Conservation (phyloP, 169 alveolate species). For the Babesia bovis region DNA sequence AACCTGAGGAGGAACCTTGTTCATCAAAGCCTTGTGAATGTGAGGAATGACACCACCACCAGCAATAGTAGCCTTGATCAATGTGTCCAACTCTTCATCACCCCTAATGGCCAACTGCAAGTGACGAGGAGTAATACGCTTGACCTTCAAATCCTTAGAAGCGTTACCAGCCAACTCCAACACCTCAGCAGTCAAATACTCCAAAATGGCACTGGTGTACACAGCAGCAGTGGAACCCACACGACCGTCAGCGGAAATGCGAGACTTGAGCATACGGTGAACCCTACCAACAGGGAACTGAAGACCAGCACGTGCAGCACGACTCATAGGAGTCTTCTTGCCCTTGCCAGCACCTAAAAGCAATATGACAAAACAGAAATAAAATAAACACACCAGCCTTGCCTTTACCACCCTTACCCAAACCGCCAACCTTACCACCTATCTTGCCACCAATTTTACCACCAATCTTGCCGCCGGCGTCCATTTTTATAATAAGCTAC, state of each 20-base stretch:
- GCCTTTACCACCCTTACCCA: constrained; percentile 84
- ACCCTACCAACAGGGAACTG: constrained; percentile 99
- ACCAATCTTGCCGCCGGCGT: constrained; percentile 86
- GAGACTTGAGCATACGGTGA: constrained; percentile 95
- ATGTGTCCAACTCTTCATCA: constrained; percentile 97
- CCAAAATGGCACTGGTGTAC: constrained; percentile 98
- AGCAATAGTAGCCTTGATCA: constrained; percentile 98
- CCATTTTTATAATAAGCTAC: constrained; percentile 33
- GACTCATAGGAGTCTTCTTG: constrained; percentile 96
- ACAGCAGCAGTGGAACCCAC: constrained; percentile 99
- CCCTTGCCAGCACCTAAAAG: constrained; percentile 91
- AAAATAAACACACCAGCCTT: constrained; percentile 69
- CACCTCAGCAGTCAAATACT: constrained; percentile 99
- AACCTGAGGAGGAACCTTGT: constrained; percentile 80
- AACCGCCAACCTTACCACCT: constrained; percentile 73
- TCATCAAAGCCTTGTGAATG: constrained; percentile 92
- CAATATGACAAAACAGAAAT: neutral
- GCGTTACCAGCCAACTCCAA: constrained; percentile 99
- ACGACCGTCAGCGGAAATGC: constrained; percentile 96
- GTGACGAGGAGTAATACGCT: constrained; percentile 96
- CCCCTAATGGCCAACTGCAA: constrained; percentile 96
- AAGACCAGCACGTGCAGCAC: constrained; percentile 99
- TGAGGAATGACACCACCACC: constrained; percentile 99
- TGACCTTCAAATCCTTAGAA: constrained; percentile 95
- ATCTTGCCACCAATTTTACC: constrained; percentile 87